Base-by-base conservation (phyloP, 495 filamentous ascomycete species). In the Letharia columbiana region DNA sequence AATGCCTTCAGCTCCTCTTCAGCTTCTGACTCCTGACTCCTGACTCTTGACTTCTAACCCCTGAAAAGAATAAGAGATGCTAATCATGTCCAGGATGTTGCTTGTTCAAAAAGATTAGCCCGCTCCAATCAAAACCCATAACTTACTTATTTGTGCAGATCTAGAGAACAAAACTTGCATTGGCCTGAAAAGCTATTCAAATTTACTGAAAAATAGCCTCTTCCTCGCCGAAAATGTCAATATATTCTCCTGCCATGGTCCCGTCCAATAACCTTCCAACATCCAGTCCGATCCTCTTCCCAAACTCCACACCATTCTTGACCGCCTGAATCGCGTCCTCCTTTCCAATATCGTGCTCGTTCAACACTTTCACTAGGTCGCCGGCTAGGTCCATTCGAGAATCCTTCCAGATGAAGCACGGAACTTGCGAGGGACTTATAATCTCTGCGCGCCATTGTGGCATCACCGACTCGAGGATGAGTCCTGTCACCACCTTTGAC, bases 271-370 rank as follows among this genome's bases (percentile, higher is more conserved):
- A 15, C 11, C 39, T 20, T 45, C 37, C 54, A 4, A 39, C 0
- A 4, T 47, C 56, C 23, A 65, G 11, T 50, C 63, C 54, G 31
- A 65, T 39, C 31, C 12, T 28, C 41, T 60, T 17, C 44, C 54
- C 63, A 59, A 65, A 65, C 12, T 65, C 20, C 13, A 49, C 47
- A 12, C 54, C 63, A 17, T 8, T 6, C 35, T 47, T 49, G 17
- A 44, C 17, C 1, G 49, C 8, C 31, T 35, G 15, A 18, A 57
- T 6, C 15, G 6, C 31, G n/a, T 57, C 28, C 37, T 9, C 33
- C 4, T 40, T 20, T 23, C 33, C 63, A 6, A 17, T 10, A 18
- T 18, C 10, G 6, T 60, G 42, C 33, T 28, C 2, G 42, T 59
- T 42, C 23, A 60, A 6, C 20, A 57, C 0, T 31, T 5, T 12